phyloP scores from a whole-genome alignment of 2,329 filamentous ascomycete genomes.

The Diaporthe humulicola region DNA sequence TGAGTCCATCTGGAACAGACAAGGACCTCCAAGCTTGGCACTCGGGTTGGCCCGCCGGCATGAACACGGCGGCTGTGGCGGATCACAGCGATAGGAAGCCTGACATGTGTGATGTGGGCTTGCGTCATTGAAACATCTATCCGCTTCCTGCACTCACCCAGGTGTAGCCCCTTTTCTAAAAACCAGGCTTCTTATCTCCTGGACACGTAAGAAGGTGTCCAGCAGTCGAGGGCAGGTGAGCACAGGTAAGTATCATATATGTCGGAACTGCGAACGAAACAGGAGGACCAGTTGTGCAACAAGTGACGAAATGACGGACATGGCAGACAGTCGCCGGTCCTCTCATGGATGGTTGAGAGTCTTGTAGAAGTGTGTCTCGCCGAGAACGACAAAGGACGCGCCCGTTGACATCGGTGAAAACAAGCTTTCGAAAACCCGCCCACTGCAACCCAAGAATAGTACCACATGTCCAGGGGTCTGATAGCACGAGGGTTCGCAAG shows the following conservation, averaged over 20 bases:
- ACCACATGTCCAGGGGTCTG: background rate
- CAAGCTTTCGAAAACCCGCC: conserved; percentile 30
- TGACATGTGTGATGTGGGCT: background rate
- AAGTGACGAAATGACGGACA: conserved; percentile 21
- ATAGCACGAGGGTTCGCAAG: background rate
- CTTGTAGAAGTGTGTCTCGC: background rate
- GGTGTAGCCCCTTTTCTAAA: background rate
- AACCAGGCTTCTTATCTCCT: background rate
- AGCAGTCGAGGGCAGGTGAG: conserved; percentile 8
- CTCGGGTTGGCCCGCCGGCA: conserved; percentile 17
- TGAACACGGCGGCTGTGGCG: background rate
- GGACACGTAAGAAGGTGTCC: background rate
- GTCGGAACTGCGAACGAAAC: conserved; percentile 1
- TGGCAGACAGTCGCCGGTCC: background rate
- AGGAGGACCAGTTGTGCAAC: conserved; percentile 26
- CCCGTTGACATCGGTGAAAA: conserved; percentile 6
- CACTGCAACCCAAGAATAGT: conserved; percentile 25
- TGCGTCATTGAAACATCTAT: conserved; percentile 19
- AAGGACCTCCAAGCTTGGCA: conserved; percentile 6
- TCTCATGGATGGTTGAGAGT: background rate
- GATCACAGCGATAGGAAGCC: background rate
- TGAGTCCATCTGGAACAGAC: background rate
- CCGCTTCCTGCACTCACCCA: background rate
- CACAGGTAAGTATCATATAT: conserved; percentile 27
- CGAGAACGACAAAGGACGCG: background rate